phyloP scores from a whole-genome alignment of 2,329 filamentous ascomycete species.

The Bipolaris oryzae region DNA sequence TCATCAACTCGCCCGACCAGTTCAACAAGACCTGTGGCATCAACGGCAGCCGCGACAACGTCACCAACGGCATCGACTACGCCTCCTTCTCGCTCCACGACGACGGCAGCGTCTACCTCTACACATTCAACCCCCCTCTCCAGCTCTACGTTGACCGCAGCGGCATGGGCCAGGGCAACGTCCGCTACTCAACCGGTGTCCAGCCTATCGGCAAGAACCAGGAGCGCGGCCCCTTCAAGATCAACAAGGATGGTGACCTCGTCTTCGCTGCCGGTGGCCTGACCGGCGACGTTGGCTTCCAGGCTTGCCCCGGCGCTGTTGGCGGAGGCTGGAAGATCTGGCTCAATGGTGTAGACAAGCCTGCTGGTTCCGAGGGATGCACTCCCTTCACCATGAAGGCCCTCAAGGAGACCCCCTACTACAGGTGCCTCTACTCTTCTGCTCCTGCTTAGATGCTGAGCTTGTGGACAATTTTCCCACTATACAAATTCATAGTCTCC shows the following conservation, averaged over 20 bases:
- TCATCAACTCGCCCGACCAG: conserved; percentile 52
- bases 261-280: conserved; percentile 46
- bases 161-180: conserved; percentile 62
- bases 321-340: conserved; percentile 48
- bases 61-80: conserved; percentile 31
- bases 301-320: conserved; percentile 60
- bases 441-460: conserved; percentile 6
- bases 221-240: conserved; percentile 57
- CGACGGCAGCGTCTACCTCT: conserved; percentile 56
- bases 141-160: conserved; percentile 62
- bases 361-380: conserved; percentile 25
- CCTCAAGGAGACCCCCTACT: conserved; percentile 10
- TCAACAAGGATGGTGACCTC: conserved; percentile 55
- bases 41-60: conserved; percentile 16
- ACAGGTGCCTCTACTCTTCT: conserved; percentile 15
- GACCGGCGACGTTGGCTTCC: conserved; percentile 49
- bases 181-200: conserved; percentile 60
- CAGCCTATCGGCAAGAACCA: conserved; percentile 50
- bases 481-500: conserved; percentile 4
- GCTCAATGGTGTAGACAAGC: conserved; percentile 26
- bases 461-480: neutral
- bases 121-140: conserved; percentile 55
- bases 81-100: conserved; percentile 58
- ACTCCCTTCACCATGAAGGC: conserved; percentile 7
- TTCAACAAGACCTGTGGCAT: conserved; percentile 55